phyloP scores from a whole-genome alignment of 306 rosid species.

The Heteromeles arbutifolia region DNA sequence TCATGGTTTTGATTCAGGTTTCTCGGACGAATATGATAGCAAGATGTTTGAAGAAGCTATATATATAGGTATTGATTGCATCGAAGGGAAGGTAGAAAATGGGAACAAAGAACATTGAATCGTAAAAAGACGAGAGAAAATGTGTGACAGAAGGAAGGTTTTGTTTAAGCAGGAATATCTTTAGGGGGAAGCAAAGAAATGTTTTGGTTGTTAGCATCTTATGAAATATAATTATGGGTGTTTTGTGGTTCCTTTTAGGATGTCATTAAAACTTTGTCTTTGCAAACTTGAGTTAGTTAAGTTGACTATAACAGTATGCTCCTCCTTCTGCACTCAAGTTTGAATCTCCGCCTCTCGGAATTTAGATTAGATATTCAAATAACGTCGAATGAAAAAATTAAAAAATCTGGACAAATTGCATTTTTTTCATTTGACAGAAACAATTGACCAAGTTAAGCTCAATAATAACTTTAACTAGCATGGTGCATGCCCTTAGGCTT shows the following conservation, averaged over 20 bases:
- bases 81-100: slow-evolving; percentile 6
- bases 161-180: slow-evolving; percentile 60
- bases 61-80: slow-evolving; percentile 29
- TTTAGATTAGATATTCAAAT: too few relatives aligned
- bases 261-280: not conserved
- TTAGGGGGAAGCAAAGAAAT: slow-evolving; percentile 50
- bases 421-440: not conserved
- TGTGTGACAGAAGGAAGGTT: slow-evolving; percentile 21
- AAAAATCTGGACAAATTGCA: too few relatives aligned
- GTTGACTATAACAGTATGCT: too few relatives aligned
- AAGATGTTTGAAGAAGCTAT: slow-evolving; percentile 15
- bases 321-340: too few relatives aligned
- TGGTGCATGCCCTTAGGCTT: not conserved
- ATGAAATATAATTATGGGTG: slow-evolving; percentile 3
- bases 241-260: slow-evolving; percentile 11
- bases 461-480: too few relatives aligned
- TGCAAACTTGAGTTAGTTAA: too few relatives aligned
- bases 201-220: slow-evolving; percentile 28
- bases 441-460: not conserved
- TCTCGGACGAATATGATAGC: not conserved
- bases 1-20: slow-evolving; percentile 29
- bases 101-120: slow-evolving; percentile 1
- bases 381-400: too few relatives aligned
- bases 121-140: not conserved
- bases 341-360: too few relatives aligned